Conservation (phyloP, 148 eudicot species). For the Silene uniflora region DNA sequence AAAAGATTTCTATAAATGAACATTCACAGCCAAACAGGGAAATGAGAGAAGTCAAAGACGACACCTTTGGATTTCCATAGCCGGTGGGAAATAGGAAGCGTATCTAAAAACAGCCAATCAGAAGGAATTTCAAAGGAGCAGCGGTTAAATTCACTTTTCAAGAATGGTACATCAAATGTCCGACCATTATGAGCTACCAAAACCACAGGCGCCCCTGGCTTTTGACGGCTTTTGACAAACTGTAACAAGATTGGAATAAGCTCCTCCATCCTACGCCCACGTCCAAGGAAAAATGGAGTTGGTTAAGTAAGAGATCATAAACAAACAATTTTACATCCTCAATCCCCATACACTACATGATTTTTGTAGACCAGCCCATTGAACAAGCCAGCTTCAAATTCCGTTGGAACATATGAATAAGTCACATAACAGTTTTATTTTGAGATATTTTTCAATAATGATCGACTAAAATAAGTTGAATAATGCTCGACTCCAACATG, state of each 20-base stretch:
- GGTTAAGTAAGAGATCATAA: neutral
- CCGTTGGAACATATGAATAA: too few relatives aligned
- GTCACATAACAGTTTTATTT: too few relatives aligned
- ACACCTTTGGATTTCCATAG: conserved; percentile 52
- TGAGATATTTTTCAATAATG: too few relatives aligned
- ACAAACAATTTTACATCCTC: too few relatives aligned
- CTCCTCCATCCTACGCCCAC: conserved; percentile 70
- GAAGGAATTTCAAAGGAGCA: conserved; percentile 54
- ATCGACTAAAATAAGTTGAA: too few relatives aligned
- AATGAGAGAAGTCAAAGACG: neutral
- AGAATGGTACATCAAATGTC: conserved; percentile 68
- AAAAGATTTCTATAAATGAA: conserved; percentile 3
- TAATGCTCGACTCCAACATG: too few relatives aligned
- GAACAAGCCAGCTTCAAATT: too few relatives aligned
- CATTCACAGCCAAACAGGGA: neutral
- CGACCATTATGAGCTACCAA: conserved; percentile 73
- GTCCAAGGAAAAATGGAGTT: conserved; percentile 16
- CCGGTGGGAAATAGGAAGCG: conserved; percentile 67
- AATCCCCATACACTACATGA: too few relatives aligned
- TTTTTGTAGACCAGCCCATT: too few relatives aligned
- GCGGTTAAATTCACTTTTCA: conserved; percentile 58
- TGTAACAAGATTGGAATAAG: conserved; percentile 68
- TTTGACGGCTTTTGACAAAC: conserved; percentile 66
- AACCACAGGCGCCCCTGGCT: conserved; percentile 65
- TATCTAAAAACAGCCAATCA: conserved; percentile 75